Percentiles rank a stretch among this genome's conserved stretches.
Evolutionary conservation across 2,329 filamentous ascomycete genomes (phyloP).

Genomic region (Phialophora chinensis): DNA sequence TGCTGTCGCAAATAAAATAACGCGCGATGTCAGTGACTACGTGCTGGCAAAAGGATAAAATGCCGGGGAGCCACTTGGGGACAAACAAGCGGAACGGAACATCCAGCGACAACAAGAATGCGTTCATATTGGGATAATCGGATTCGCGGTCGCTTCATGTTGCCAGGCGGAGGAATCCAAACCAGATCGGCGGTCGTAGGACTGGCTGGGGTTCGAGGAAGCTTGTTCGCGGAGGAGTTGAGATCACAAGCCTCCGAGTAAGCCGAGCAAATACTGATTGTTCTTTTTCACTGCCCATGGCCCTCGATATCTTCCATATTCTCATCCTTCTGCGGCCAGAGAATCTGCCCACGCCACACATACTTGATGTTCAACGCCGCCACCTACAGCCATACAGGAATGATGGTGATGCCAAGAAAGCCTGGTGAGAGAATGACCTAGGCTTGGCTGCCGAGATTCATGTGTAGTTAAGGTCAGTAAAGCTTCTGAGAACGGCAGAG

Average conservation of each 20-base stretch:
- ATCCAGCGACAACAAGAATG: neutral
- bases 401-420: slow-evolving; percentile 20
- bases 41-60: neutral
- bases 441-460: slow-evolving; percentile 21
- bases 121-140: neutral
- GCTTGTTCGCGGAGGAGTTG: neutral
- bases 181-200: neutral
- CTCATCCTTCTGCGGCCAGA: slow-evolving; percentile 67
- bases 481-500: neutral
- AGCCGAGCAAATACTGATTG: neutral
- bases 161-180: neutral
- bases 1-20: neutral
- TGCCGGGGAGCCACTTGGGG: neutral
- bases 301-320: slow-evolving; percentile 44
- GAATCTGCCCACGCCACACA: slow-evolving; percentile 57
- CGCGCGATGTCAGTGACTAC: too few species aligned
- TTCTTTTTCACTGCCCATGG: neutral
- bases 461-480: slow-evolving; percentile 14
- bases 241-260: neutral
- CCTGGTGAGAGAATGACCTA: slow-evolving; percentile 11
- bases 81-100: neutral
- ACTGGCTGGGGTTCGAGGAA: neutral
- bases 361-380: slow-evolving; percentile 57
- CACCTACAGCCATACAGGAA: slow-evolving; percentile 57
- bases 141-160: neutral